phyloP scores from a whole-genome alignment of 116 monocot species.

The Trichopus zeylanicus region DNA sequence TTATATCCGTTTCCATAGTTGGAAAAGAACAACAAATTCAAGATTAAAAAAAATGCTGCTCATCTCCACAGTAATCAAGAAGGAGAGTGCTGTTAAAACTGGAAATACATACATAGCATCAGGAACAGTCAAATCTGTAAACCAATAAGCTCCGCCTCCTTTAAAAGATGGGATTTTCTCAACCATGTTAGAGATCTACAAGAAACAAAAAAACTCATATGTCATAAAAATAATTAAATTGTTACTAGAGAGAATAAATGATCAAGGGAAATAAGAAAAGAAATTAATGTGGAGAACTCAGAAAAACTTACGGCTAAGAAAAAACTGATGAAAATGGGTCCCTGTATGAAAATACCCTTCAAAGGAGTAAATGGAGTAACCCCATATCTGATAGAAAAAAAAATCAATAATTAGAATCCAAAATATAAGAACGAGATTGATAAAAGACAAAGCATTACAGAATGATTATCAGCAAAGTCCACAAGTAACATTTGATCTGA shows the following conservation, averaged over 20 bases:
- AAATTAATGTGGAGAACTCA: background rate
- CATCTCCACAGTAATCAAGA: conserved; percentile 90
- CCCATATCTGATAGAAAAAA: conserved; percentile 58
- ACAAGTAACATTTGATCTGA: too few relatives aligned
- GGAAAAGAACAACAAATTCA: background rate
- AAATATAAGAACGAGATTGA: too few relatives aligned
- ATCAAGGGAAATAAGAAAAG: background rate
- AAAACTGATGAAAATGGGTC: conserved; percentile 94
- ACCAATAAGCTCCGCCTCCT: conserved; percentile 86
- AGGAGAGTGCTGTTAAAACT: conserved; percentile 64
- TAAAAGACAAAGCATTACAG: background rate
- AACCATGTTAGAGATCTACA: conserved; percentile 93
- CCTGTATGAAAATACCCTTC: conserved; percentile 91
- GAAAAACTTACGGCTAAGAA: conserved; percentile 76
- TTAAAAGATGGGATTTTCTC: conserved; percentile 95
- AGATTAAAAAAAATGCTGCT: conserved; percentile 1
- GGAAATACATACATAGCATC: conserved; percentile 80
- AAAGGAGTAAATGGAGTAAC: conserved; percentile 92
- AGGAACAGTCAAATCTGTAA: conserved; percentile 92
- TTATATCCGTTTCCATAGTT: background rate
- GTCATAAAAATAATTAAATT: background rate
- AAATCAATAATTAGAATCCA: too few relatives aligned
- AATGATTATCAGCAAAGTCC: too few relatives aligned
- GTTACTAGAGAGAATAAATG: background rate
- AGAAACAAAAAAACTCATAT: conserved; percentile 10